Percentiles rank a stretch among this genome's conserved stretches.
Evolutionary conservation across 2,329 filamentous ascomycete species (phyloP).

Genomic region (Botrytis cinerea): DNA sequence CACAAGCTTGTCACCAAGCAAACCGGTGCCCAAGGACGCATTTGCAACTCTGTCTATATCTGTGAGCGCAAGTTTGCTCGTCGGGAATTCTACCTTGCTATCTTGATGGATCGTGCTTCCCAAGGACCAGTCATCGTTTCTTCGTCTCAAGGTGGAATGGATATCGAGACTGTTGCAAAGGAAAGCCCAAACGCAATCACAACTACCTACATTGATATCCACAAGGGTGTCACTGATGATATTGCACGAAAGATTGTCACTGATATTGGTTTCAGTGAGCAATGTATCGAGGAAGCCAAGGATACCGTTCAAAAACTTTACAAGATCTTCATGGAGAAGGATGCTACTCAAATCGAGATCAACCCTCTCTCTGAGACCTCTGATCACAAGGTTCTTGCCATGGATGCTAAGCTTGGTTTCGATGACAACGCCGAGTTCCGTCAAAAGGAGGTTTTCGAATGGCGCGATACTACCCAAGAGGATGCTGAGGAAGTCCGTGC

Average conservation of each 20-base stretch:
- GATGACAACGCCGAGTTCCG: conserved; percentile 99
- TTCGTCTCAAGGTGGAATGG: conserved; percentile 98
- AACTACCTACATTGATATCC: conserved; percentile 92
- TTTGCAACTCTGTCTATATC: conserved; percentile 98
- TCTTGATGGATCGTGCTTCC: conserved; percentile 93
- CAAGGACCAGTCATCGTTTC: conserved; percentile 95
- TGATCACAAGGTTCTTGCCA: conserved; percentile 96
- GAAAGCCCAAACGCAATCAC: conserved; percentile 94
- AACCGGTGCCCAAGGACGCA: conserved; percentile 87
- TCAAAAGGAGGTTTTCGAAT: conserved; percentile 92
- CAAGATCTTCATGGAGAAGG: conserved; percentile 97
- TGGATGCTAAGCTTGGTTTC: conserved; percentile 99
- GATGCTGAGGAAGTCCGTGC: conserved; percentile 97
- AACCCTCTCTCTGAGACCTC: conserved; percentile 98
- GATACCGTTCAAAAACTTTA: conserved; percentile 98
- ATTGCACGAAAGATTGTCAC: conserved; percentile 87
- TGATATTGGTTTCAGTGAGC: conserved; percentile 95
- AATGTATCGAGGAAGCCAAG: conserved; percentile 94
- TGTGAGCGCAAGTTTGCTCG: conserved; percentile 99
- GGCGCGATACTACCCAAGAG: conserved; percentile 94
- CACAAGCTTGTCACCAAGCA: conserved; percentile 99
- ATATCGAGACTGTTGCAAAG: conserved; percentile 98
- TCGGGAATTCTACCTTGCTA: conserved; percentile 97
- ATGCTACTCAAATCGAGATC: conserved; percentile 99
- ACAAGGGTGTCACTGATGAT: conserved; percentile 91